phyloP scores from a whole-genome alignment of 2,329 filamentous ascomycete species.

The Cryphonectria carpinicola region DNA sequence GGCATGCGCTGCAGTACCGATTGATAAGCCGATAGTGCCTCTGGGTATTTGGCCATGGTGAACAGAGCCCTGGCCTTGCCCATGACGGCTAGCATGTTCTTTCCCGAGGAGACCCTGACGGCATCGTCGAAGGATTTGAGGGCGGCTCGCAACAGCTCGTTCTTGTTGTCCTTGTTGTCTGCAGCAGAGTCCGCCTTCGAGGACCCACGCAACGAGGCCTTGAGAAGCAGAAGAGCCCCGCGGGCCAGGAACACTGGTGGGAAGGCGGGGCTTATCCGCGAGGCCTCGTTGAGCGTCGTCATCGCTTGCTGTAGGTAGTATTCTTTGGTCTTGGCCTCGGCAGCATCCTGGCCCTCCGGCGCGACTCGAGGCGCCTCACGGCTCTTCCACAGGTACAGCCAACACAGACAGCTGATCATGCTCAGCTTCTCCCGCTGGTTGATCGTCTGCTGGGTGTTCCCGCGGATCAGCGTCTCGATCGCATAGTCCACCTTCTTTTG shows the following conservation, averaged over 20 bases:
- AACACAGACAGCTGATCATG: constrained; percentile 83
- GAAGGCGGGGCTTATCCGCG: constrained; percentile 88
- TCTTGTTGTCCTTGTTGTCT: constrained; percentile 75
- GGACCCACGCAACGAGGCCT: constrained; percentile 80
- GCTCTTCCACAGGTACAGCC: constrained; percentile 90
- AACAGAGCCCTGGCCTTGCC: constrained; percentile 87
- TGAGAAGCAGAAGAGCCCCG: constrained; percentile 84
- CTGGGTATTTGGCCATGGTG: constrained; percentile 82
- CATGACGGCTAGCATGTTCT: constrained; percentile 90
- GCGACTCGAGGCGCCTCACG: constrained; percentile 71
- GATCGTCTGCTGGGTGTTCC: constrained; percentile 70
- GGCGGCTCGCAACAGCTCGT: constrained; percentile 81
- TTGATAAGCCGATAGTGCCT: constrained; percentile 85
- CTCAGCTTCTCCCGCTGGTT: constrained; percentile 82
- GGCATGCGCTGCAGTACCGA: constrained; percentile 85
- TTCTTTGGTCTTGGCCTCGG: constrained; percentile 88
- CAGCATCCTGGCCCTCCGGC: constrained; percentile 64
- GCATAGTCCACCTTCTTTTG: constrained; percentile 89
- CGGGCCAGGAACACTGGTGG: constrained; percentile 89
- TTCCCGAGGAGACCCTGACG: constrained; percentile 78
- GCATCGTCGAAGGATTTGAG: constrained; percentile 96
- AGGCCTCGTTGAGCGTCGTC: constrained; percentile 90
- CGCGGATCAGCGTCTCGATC: constrained; percentile 74
- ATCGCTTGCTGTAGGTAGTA: constrained; percentile 91
- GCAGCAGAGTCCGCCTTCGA: constrained; percentile 67